These are phyloP conservation scores for Penicillium sp. DNA, from an alignment of 2,329 filamentous ascomycete species.

Conservation along the genomic window DNA sequence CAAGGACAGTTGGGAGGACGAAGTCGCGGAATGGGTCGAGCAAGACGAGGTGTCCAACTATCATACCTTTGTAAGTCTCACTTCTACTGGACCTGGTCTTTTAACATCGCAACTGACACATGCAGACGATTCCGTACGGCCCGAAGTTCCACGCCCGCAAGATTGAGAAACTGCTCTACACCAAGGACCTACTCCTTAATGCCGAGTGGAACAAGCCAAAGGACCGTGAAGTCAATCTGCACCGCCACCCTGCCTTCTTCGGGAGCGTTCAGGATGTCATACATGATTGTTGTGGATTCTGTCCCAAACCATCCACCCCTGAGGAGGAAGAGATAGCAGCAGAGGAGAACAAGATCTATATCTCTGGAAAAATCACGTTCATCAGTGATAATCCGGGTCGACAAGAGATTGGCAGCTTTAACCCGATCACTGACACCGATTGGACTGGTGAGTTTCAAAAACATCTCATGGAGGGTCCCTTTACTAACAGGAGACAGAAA, in stretches of 20 bases:
- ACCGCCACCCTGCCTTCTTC: slow-evolving; percentile 86
- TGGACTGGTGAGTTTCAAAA: slow-evolving; percentile 63
- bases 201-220: slow-evolving; percentile 83
- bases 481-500: slow-evolving; percentile 56
- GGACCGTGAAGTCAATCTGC: slow-evolving; percentile 75
- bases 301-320: slow-evolving; percentile 69
- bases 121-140: slow-evolving; percentile 45
- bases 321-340: slow-evolving; percentile 74
- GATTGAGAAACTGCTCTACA: slow-evolving; percentile 83
- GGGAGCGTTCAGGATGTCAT: slow-evolving; percentile 76
- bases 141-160: slow-evolving; percentile 47
- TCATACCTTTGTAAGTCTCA: slow-evolving; percentile 71
- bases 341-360: slow-evolving; percentile 75
- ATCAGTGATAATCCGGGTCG: slow-evolving; percentile 81
- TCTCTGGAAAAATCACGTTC: slow-evolving; percentile 75
- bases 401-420: slow-evolving; percentile 74
- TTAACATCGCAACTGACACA: neutral
- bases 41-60: slow-evolving; percentile 79
- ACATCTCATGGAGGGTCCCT: no score
- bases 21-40: slow-evolving; percentile 81
- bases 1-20: slow-evolving; percentile 77
- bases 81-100: slow-evolving; percentile 40
- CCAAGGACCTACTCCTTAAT: slow-evolving; percentile 79
- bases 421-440: slow-evolving; percentile 79
- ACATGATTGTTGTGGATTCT: slow-evolving; percentile 80